Evolutionary conservation across 108 stramenopile genomes (phyloP), one percentile per base, ranked within the genome.

Genomic region (Skeletonema grethae): DNA sequence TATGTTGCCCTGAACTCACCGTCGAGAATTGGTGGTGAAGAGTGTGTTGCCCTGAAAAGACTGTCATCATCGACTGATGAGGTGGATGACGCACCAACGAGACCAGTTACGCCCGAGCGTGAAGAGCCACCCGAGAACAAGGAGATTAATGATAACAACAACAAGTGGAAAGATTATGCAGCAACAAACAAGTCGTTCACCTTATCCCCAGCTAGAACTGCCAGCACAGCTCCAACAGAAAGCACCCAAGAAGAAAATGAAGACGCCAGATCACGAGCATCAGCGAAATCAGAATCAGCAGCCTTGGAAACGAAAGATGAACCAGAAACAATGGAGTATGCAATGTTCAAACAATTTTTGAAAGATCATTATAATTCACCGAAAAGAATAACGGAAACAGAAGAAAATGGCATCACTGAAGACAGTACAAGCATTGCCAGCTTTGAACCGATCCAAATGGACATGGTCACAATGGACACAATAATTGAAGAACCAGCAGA

Each of bases 381-480:
- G 0, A 15, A 5, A n/a, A 53, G 0, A 53, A 22, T 9, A 10
- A 8, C 15, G 41, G 41, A 43, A 43, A n/a, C 13, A 43, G 41
- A 43, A 43, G n/a, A 43, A 15, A 15, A 43, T 38, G 2, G 10
- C 41, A 43, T n/a, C 41, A n/a, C 0, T 10, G 41, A 43, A 43
- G 41, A 43, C n/a, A n/a, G n/a, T 4, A 43, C 7, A 24, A 20
- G 20, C 22, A 53, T 53, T 4, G 4, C 50, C 50, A 53, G 4
- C 50, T 53, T 53, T 48, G 46, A 48, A 48, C 46, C 46, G 1
- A 53, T 53, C 1, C 50, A 53, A 24, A 53, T 53, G 2, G 50
- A 53, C 22, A 53, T 53, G 50, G 50, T 53, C 18, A 53, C 50
- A 7, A 53, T 53, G 50, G 50, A 53, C 22, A 53, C 50, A 22